Evolutionary conservation across 1,139 yeast species (phyloP), one percentile per base, ranked within the genome.

Genomic region (Sugiyamaella japonica): DNA sequence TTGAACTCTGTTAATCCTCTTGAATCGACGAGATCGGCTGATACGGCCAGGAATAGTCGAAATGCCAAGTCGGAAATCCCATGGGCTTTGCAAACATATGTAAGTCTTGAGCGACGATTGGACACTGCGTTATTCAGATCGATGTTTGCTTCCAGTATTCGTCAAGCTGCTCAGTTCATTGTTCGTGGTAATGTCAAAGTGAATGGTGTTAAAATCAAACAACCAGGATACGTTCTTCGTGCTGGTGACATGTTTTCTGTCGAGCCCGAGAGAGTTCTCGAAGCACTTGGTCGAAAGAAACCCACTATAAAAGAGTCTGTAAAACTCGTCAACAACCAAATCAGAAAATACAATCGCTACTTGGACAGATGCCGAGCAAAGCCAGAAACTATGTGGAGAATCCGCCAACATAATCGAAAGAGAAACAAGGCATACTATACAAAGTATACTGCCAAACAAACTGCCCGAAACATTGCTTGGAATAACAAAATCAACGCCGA

Each of bases 141-240:
- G 37, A 79, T 93, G 86, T 91, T 93, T 75, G 97, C 99, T 3
- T 82, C 96, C 6, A 88, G 96, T 7, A 83, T 89, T 7, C 84
- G 97, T 77, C 98, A 93, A 72, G 97, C 99, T 1, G 83, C 97
- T 63, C 91, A 88, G 69, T 90, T 87, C 66, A 85, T 93, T 57
- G 73, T 88, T 28, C 84, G 84, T 52, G 97, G 97, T 0, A 79
- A 85, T 62, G 99, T 93, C 15, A 76, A 78, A 60, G 98, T 93
- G 36, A 93, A 93, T 68, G 97, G 97, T 7, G 81, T 76, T 17
- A 73, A 69, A 56, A 85, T 91, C 59, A 83, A 79, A 63, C 90
- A 88, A 63, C 96, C 98, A 4, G 84, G 91, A 2, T 91, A 79
- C 70, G 83, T 86, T 6, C 77, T 93, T 64, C 76, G 80, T 59